Conservation (phyloP, 306 rosid species). For the Lablab purpureus region DNA sequence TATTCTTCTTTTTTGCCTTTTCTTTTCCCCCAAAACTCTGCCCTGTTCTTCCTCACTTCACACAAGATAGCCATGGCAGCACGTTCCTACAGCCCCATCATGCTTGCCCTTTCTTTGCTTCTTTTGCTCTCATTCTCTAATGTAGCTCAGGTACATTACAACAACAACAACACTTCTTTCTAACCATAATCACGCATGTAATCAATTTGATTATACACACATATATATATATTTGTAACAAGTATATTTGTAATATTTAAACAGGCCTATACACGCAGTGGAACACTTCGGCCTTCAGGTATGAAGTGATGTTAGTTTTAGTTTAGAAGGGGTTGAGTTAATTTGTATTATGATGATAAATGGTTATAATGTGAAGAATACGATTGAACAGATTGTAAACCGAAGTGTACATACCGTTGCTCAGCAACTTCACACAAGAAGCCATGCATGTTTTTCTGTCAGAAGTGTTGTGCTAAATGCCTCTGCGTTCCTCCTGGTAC, state of each 20-base stretch:
- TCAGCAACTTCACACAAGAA: conserved; percentile 91
- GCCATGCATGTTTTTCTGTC: conserved; percentile 96
- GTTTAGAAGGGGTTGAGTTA: background rate
- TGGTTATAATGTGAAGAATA: background rate
- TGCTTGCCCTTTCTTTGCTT: conserved; percentile 64
- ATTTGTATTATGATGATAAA: background rate
- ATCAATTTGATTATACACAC: too few species aligned
- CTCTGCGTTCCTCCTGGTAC: conserved; percentile 90
- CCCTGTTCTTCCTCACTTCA: conserved; percentile 8
- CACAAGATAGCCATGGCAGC: conserved; percentile 47
- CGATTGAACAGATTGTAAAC: conserved; percentile 61
- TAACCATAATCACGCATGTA: too few species aligned
- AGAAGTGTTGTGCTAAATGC: conserved; percentile 81
- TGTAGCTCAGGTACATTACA: conserved; percentile 62
- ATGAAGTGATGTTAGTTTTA: background rate
- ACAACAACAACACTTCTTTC: too few species aligned
- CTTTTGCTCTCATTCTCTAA: conserved; percentile 64
- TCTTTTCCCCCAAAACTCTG: background rate
- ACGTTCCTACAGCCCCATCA: conserved; percentile 52
- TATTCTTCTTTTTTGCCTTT: background rate
- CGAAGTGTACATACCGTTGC: conserved; percentile 75
- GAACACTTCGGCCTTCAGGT: conserved; percentile 72
- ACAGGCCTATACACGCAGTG: conserved; percentile 56
- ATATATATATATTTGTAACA: too few species aligned
- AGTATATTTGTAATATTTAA: background rate